Base-by-base conservation (phyloP, 1,139 yeast genomes). In the Scheffersomyces cryptocercus region DNA sequence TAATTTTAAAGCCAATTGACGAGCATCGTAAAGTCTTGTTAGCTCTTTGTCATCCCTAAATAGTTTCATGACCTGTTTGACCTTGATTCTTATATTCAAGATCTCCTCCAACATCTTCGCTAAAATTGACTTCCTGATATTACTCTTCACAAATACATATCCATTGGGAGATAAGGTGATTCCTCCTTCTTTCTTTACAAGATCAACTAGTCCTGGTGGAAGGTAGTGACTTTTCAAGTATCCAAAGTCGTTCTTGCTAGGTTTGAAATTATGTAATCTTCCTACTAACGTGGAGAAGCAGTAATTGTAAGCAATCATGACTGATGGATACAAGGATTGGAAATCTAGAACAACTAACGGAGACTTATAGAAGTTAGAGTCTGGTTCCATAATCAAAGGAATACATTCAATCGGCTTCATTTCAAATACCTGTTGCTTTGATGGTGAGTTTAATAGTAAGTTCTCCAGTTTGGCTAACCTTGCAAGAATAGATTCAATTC, bases 381-480 rank as follows among this genome's bases (percentile, higher is more conserved):
- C 81, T 0, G 99, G 99, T 58, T 93, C 99, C 90, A 93, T 81
- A 3, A 93, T 88, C 44, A 93, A 69, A 0, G 99, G 97, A 7
- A 93, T 81, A 50, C 90, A 86, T 55, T 90, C 97, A 37, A 93
- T 67, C 0, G 98, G 87, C 54, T 84, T 84, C 75, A 91, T 96
- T 42, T 83, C 79, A 55, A 87, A 88, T 0, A 93, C 97, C 48
- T 89, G 89, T 39, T 75, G 70, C 55, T 86, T 85, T 29, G 89
- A 82, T 0, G 99, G 97, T 0, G 97, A 88, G 16, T 85, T 68
- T 46, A 90, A 62, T 35, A 93, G 62, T 43, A 77, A 80, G 56
- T 85, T 85, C 59, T 90, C 96, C 8, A 81, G 72, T 55, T 89
- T 89, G 29, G 95, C 78, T 20, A 93, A 67, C 43, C 99, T 67